Conservation (phyloP, 1,139 yeast species). For the Saccharomyces hybrid region DNA sequence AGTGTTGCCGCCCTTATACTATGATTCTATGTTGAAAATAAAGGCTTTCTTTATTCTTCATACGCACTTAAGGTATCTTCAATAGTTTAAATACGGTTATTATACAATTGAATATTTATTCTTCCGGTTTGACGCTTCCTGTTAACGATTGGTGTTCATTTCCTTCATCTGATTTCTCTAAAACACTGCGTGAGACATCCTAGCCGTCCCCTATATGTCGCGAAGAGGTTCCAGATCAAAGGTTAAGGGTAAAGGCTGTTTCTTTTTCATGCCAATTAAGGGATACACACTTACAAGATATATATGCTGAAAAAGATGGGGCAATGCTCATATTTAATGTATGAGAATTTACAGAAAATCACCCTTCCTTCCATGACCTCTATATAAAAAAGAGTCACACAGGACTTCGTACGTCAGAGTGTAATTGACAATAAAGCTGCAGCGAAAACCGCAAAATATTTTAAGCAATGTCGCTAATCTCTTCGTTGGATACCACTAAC, state of each 20-base stretch:
- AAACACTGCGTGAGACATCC: background rate
- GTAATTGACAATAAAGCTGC: background rate
- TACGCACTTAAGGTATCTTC: background rate
- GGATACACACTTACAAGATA: background rate
- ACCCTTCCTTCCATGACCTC: no score
- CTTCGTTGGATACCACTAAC: background rate
- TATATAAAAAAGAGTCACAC: no score
- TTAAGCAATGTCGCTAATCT: background rate
- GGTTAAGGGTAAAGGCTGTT: background rate
- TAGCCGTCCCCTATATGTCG: background rate
- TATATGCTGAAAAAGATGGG: background rate
- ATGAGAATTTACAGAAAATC: no score
- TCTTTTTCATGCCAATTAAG: background rate
- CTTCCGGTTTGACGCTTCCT: background rate
- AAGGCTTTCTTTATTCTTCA: background rate
- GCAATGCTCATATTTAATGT: background rate
- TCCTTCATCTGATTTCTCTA: background rate
- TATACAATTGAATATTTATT: background rate
- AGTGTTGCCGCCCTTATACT: background rate
- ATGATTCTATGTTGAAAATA: background rate
- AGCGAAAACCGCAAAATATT: background rate
- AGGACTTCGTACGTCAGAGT: background rate
- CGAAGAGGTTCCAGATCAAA: background rate
- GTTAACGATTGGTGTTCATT: no score
- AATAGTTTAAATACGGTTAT: background rate